These are phyloP conservation scores for Russula compacta DNA, from an alignment of 768 basidiomycete species.

Conservation along the genomic window DNA sequence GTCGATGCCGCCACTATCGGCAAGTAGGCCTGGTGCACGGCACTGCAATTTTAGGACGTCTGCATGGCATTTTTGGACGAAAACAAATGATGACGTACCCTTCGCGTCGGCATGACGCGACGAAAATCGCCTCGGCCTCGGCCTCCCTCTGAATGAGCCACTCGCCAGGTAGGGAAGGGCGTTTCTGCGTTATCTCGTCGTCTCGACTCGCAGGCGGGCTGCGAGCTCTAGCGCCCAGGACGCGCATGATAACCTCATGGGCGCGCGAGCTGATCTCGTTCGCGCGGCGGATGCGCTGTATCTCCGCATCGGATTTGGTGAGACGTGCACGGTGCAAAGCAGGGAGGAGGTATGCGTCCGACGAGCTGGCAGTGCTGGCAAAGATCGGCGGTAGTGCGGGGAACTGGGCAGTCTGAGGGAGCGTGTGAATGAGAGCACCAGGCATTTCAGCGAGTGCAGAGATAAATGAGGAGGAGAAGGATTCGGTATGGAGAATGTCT, in stretches of 20 bases:
- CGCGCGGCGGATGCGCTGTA: constrained; percentile 66
- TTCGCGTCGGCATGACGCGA: constrained; percentile 79
- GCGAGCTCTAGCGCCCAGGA: constrained; percentile 68
- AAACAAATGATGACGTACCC: constrained; percentile 45
- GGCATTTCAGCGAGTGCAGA: constrained; percentile 40
- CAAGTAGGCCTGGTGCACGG: constrained; percentile 82
- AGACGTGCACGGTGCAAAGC: constrained; percentile 79
- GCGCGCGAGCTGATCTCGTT: constrained; percentile 83
- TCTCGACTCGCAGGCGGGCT: constrained; percentile 10
- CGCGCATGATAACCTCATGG: constrained; percentile 87
- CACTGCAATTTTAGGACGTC: constrained; percentile 32
- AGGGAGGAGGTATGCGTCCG: constrained; percentile 56
- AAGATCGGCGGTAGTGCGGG: constrained; percentile 37
- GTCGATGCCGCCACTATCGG: constrained; percentile 87
- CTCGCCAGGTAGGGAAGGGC: constrained; percentile 59
- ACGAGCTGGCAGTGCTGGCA: constrained; percentile 29
- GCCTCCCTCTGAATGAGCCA: constrained; percentile 91
- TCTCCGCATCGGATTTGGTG: constrained; percentile 66
- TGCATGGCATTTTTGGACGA: not conserved
- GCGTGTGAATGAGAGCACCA: constrained; percentile 54
- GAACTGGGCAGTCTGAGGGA: constrained; percentile 47
- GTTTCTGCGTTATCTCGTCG: constrained; percentile 32
- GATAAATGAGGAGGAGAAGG: constrained; percentile 39
- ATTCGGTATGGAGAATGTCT: constrained; percentile 40
- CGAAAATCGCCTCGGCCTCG: constrained; percentile 91